Evolutionary conservation across 1,284 basidiomycete species (phyloP).

Genomic region (Trametes hirsuta): DNA sequence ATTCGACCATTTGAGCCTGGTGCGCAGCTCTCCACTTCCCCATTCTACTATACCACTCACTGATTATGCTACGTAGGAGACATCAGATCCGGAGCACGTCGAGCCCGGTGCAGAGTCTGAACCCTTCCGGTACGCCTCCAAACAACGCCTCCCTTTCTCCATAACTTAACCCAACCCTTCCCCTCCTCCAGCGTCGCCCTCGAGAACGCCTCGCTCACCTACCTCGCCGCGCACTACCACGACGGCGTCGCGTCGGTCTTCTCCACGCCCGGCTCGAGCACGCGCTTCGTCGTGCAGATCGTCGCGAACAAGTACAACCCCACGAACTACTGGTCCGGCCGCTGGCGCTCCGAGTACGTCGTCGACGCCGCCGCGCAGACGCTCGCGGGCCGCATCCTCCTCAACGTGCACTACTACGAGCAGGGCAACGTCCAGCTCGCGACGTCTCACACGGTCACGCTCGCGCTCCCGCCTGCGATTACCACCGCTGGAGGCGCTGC

Average conservation of each 20-base stretch:
- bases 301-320: constrained; percentile 95
- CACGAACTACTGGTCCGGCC: constrained; percentile 89
- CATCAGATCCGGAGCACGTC: constrained; percentile 68
- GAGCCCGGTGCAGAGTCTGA: constrained; percentile 71
- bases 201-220: constrained; percentile 67
- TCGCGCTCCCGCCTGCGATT: constrained; percentile 65
- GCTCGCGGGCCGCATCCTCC: constrained; percentile 67
- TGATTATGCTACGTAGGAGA: constrained; percentile 54
- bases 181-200: constrained; percentile 58
- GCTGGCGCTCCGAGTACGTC: constrained; percentile 86
- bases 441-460: constrained; percentile 69
- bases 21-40: constrained; percentile 40
- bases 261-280: constrained; percentile 45
- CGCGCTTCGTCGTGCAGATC: constrained; percentile 74
- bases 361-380: constrained; percentile 60
- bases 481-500: constrained; percentile 52
- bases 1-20: constrained; percentile 83
- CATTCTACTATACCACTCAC: background rate
- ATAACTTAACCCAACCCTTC: background rate
- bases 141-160: too few relatives aligned
- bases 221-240: constrained; percentile 78
- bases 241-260: constrained; percentile 78
- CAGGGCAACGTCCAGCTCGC: constrained; percentile 94
- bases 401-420: constrained; percentile 95
- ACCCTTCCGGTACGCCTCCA: constrained; percentile 64